Evolutionary conservation across 768 basidiomycete species (phyloP).

Genomic region (Lentinula boryana): DNA sequence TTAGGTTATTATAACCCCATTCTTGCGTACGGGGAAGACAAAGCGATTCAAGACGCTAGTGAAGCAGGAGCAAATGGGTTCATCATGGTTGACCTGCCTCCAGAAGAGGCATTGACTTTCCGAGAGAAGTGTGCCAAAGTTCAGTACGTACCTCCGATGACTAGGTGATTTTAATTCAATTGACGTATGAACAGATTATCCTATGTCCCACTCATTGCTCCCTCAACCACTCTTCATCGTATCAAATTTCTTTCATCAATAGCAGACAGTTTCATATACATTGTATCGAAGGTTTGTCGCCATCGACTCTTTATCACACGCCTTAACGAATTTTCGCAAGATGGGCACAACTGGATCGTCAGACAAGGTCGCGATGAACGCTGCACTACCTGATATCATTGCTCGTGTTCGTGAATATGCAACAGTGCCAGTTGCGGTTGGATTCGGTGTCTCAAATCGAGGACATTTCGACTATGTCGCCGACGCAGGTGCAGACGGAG

Average conservation of each 20-base stretch:
- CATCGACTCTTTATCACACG: constrained; percentile 5
- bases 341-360: constrained; percentile 99
- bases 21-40: constrained; percentile 92
- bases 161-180: not conserved
- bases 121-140: constrained; percentile 78
- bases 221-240: constrained; percentile 82
- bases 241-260: constrained; percentile 90
- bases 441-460: constrained; percentile 91
- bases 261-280: constrained; percentile 96
- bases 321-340: constrained; percentile 27
- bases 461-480: constrained; percentile 84
- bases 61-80: constrained; percentile 95
- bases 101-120: constrained; percentile 91
- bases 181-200: constrained; percentile 55
- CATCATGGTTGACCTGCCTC: constrained; percentile 96
- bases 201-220: constrained; percentile 93
- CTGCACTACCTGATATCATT: constrained; percentile 77
- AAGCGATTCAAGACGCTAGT: constrained; percentile 82
- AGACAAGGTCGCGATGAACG: constrained; percentile 62
- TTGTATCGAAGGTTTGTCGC: constrained; percentile 82
- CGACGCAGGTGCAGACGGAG: constrained; percentile 88
- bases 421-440: constrained; percentile 84
- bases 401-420: constrained; percentile 75
- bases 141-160: constrained; percentile 46
- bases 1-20: constrained; percentile 97